phyloP scores from a whole-genome alignment of 768 basidiomycete genomes.

The Coprinellus micaceus region DNA sequence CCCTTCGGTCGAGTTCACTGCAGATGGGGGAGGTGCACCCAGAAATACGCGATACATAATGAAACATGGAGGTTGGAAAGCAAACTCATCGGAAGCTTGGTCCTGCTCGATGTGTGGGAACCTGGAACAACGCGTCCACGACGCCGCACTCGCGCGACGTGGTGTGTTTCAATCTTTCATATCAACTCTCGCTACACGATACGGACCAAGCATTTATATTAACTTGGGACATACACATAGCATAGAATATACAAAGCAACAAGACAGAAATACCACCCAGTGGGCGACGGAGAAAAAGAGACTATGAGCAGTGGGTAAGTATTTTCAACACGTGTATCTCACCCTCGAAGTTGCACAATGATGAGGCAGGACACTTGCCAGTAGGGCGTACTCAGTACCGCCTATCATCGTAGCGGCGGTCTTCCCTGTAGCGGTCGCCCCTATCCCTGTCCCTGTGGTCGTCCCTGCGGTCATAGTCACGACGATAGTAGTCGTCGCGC shows the following conservation, averaged over 20 bases:
- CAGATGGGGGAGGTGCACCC: slow-evolving; percentile 43
- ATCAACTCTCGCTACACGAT: too few species aligned
- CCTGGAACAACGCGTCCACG: not conserved
- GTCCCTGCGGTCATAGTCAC: slow-evolving; percentile 22
- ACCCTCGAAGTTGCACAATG: too few species aligned
- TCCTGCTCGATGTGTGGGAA: not conserved
- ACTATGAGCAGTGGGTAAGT: too few species aligned
- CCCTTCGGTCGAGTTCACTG: slow-evolving; percentile 28
- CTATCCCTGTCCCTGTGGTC: slow-evolving; percentile 35
- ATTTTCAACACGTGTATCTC: too few species aligned
- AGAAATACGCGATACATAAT: slow-evolving; percentile 50
- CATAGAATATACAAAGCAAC: too few species aligned
- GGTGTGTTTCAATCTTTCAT: too few species aligned
- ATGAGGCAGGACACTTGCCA: too few species aligned
- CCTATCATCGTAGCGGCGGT: slow-evolving; percentile 34
- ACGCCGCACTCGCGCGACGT: too few species aligned
- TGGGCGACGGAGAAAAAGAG: too few species aligned
- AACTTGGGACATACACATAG: too few species aligned
- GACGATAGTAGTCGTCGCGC: slow-evolving; percentile 38
- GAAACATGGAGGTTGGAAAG: not conserved
- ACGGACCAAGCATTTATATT: too few species aligned
- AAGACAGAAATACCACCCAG: too few species aligned
- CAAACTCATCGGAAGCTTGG: not conserved
- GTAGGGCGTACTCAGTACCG: slow-evolving; percentile 33
- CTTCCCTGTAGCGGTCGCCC: slow-evolving; percentile 26